Percentiles rank a stretch among this genome's conserved stretches.
These are phyloP conservation scores for Penicillium sp. DNA, from an alignment of 2,329 filamentous ascomycete genomes.

Conservation along the genomic window DNA sequence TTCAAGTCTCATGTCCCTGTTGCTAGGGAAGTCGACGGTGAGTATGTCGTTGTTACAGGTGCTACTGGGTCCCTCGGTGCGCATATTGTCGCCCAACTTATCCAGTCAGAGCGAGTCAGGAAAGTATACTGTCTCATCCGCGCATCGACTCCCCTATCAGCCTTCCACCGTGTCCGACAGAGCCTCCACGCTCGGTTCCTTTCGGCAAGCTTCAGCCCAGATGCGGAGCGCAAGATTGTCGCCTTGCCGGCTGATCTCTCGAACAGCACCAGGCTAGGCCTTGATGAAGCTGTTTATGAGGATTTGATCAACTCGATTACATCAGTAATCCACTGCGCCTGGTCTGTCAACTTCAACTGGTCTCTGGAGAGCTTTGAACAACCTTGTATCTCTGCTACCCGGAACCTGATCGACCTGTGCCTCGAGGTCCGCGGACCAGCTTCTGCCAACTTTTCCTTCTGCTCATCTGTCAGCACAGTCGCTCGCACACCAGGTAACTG, in stretches of 20 bases:
- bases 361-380: conserved; percentile 60
- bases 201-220: conserved; percentile 16
- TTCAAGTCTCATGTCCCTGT: conserved; percentile 35
- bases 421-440: conserved; percentile 32
- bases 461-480: conserved; percentile 27
- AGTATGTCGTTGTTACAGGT: conserved; percentile 59
- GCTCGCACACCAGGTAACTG: conserved; percentile 18
- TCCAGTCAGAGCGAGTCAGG: conserved; percentile 36
- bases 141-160: conserved; percentile 47
- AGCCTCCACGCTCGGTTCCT: conserved; percentile 41
- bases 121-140: conserved; percentile 63
- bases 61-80: conserved; percentile 69
- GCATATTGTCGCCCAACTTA: conserved; percentile 58
- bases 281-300: conserved; percentile 48
- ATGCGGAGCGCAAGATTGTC: conserved; percentile 44
- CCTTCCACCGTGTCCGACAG: conserved; percentile 50
- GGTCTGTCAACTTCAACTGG: conserved; percentile 68
- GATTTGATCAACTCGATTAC: conserved; percentile 50
- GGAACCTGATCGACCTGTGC: conserved; percentile 48
- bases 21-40: conserved; percentile 20
- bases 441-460: conserved; percentile 46
- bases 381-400: conserved; percentile 57
- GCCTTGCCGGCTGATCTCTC: conserved; percentile 56
- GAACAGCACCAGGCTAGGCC: conserved; percentile 51
- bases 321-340: conserved; percentile 68